These are phyloP conservation scores for Tieghemostelium lacteum DNA, from an alignment of 78 protist genomes.

Conservation along the genomic window DNA sequence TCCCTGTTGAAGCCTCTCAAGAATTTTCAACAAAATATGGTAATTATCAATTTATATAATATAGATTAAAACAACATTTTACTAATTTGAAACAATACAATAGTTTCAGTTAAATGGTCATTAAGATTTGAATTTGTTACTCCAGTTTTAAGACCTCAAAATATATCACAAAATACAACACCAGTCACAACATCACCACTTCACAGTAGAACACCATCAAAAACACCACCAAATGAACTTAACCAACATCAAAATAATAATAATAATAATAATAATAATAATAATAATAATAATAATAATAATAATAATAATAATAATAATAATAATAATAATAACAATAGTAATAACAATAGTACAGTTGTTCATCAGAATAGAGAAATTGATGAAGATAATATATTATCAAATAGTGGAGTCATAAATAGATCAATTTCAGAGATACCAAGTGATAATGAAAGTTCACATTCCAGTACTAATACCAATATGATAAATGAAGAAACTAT, in stretches of 20 bases:
- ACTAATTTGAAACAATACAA: background rate
- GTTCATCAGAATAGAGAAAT: too few species aligned
- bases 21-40: constrained; percentile 71
- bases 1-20: constrained; percentile 72
- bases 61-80: background rate
- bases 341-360: background rate
- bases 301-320: too few species aligned
- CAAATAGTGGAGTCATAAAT: too few species aligned
- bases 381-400: too few species aligned
- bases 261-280: constrained; percentile 1
- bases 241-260: background rate
- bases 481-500: constrained; percentile 19
- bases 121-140: constrained; percentile 73
- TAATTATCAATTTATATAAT: background rate
- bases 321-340: background rate
- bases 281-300: background rate
- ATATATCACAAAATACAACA: background rate
- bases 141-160: constrained; percentile 21
- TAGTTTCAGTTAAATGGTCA: constrained; percentile 74
- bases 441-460: constrained; percentile 46
- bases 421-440: constrained; percentile 26
- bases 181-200: background rate
- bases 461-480: constrained; percentile 33
- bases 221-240: background rate
- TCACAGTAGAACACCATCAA: background rate